Base-by-base conservation (phyloP, 148 eudicot species). In the Fallopia convolvulus region DNA sequence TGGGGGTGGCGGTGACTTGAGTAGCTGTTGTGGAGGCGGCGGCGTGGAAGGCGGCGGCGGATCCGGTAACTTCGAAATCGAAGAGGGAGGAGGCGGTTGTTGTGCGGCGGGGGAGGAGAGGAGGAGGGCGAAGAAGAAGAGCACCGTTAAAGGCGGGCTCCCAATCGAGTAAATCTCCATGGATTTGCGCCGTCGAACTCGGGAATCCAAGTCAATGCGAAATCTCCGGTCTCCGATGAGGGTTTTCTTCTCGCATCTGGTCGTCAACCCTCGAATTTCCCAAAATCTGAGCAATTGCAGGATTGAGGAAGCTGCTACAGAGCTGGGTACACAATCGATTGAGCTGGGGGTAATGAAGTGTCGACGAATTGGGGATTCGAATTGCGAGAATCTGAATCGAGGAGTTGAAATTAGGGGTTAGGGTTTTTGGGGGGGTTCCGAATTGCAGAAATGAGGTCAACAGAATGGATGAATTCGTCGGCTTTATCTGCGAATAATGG, bases 131-230 rank as follows among this genome's bases (percentile, higher is more conserved):
- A 13, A 4, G 56, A 46, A 49, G 40, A 30, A 14, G 42, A 77
- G 11, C 63, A 80, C 26, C 77, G 76, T 53, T 48, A 82, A 82
- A 77, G 86, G 81, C 70, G 78, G 66, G 20, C 5, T 15, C 26
- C 87, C 89, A 89, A 90, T 89, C 21, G 50, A 65, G 66, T 5
- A 44, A 23, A 65, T 47, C 76, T 74, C 76, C 76, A 74, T 74
- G 12, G 55, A 74, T 26, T 23, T 14, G 30, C n/a, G 55, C 20
- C 72, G 72, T 0, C 11, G 20, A 68, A 7, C 18, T 36, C 21
- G 72, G 20, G 15, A 32, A 48, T 11, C 76, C 60, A n/a, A 18
- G 76, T 68, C 72, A 68, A 74, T 74, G 56, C 40, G 17, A 32
- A 23, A 73, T 44, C 18, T 47, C 21, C 52, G 52, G 36, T 17